Evolutionary conservation across 202 grass and related monocot species (phyloP).

Genomic region (Cymbopogon flexuosus): DNA sequence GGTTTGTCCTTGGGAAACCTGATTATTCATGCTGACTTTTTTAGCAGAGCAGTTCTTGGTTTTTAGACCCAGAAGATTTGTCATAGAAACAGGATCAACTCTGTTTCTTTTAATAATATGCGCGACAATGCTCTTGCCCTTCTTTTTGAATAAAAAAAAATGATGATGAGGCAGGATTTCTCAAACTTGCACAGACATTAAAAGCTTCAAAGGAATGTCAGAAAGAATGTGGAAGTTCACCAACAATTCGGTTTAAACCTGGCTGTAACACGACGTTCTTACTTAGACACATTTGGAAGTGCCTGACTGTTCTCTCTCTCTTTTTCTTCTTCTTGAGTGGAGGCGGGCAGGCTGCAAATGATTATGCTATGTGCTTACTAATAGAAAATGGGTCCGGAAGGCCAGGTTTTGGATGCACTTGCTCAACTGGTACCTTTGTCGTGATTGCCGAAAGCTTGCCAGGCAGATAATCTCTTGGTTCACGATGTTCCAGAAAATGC

Average conservation of each 20-base stretch:
- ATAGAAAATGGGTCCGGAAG: neutral
- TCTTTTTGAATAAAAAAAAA: neutral
- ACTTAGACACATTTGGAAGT: neutral
- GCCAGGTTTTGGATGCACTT: constrained; percentile 19
- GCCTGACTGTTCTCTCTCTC: neutral
- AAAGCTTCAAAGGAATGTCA: neutral
- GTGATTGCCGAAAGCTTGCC: constrained; percentile 13
- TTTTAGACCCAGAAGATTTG: neutral
- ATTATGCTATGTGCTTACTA: neutral
- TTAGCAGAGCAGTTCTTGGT: neutral
- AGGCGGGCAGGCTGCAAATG: neutral
- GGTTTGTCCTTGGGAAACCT: neutral
- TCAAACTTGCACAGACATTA: neutral
- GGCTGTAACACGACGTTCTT: neutral
- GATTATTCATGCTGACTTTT: neutral
- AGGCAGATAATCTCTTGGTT: neutral
- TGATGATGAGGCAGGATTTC: neutral
- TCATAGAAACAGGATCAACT: neutral
- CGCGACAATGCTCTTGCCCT: too few species aligned
- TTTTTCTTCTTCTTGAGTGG: neutral
- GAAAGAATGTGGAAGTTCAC: neutral
- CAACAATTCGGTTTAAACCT: neutral
- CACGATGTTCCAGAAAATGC: constrained; percentile 5
- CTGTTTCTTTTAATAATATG: too few species aligned
- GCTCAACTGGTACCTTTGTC: constrained; percentile 18